A percentile compares a stretch with the other conserved stretches of the same genome.
Conservation (phyloP, 495 filamentous ascomycete species). For the Mytilinidion resinicola region DNA sequence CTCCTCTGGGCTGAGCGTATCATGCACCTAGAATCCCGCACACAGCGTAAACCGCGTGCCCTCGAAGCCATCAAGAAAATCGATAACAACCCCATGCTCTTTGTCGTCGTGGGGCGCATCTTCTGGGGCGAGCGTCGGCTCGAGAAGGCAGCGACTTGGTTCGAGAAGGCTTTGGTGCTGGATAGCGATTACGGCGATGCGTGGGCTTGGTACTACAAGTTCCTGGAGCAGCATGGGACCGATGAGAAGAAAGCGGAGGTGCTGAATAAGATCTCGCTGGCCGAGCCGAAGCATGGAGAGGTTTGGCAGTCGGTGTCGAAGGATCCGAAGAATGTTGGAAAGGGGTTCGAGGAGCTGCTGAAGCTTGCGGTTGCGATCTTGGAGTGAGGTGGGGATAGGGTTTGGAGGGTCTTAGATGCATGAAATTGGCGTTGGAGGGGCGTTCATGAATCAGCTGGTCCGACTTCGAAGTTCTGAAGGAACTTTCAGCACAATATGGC, state of each 20-base stretch:
- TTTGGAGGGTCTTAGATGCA: too few relatives aligned
- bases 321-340: slow-evolving; percentile 70
- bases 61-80: slow-evolving; percentile 95
- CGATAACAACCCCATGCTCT: slow-evolving; percentile 81
- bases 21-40: slow-evolving; percentile 84
- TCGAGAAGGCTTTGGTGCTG: slow-evolving; percentile 84
- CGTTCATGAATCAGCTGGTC: too few relatives aligned
- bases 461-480: too few relatives aligned
- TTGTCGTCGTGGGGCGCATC: slow-evolving; percentile 68
- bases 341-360: slow-evolving; percentile 71
- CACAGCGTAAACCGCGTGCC: slow-evolving; percentile 81
- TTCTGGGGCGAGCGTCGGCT: slow-evolving; percentile 76
- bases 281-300: slow-evolving; percentile 88
- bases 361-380: slow-evolving; percentile 17
- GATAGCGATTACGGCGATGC: slow-evolving; percentile 85
- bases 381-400: slow-evolving; percentile 1
- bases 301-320: slow-evolving; percentile 83
- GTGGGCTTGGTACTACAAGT: slow-evolving; percentile 98
- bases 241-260: slow-evolving; percentile 83
- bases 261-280: slow-evolving; percentile 62
- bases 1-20: slow-evolving; percentile 90
- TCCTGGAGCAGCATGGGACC: slow-evolving; percentile 81
- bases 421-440: too few relatives aligned
- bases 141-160: slow-evolving; percentile 91
- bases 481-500: too few relatives aligned